Evolutionary conservation across 129 eudicot species (phyloP), one percentile per base, ranked within the genome.

Genomic region (Tanacetum coccineum): DNA sequence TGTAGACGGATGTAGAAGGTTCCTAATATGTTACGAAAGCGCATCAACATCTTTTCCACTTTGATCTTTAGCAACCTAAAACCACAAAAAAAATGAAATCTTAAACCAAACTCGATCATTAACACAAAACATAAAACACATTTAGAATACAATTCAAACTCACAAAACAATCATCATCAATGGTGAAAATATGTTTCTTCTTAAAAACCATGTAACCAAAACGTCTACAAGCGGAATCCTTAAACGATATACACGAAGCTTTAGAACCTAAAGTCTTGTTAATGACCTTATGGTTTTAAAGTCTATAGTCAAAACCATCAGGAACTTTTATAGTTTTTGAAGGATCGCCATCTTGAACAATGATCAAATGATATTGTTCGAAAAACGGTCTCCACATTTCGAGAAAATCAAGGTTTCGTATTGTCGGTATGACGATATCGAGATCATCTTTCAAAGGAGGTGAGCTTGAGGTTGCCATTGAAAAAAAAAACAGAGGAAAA

Each of bases 161-260:
- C 73, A 85, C 90, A 67, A 89, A 89, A 80, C 96, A 89, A 51
- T 89, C 96, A 60, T 89, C 96, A 48, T 89, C 93, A 72, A 89
- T 89, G 74, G 96, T 89, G 81, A 53, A 89, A 68, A 89, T 83
- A 59, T 89, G 85, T 82, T 88, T 88, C 91, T 88, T 87, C 85
- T 87, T 87, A 70, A 87, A 88, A 14, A 88, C 85, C 96, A 74
- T 68, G 64, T 75, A 70, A 30, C 80, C 80, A 2, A 76, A 76
- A 52, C 80, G 70, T 0, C 80, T 49, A 19, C 76, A 69, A 69
- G 80, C 76, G n/a, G 76, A 76, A 39, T 76, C 80, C 45, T 76
- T 76, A 60, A 76, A 76, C 3, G 80, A 76, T 39, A 76, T 76
- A 18, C 80, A 76, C 42, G 75, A 76, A 55, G 80, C 80, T 47